Base-by-base conservation (phyloP, 345 rosid genomes). In the Pseudoturritis turrita region DNA sequence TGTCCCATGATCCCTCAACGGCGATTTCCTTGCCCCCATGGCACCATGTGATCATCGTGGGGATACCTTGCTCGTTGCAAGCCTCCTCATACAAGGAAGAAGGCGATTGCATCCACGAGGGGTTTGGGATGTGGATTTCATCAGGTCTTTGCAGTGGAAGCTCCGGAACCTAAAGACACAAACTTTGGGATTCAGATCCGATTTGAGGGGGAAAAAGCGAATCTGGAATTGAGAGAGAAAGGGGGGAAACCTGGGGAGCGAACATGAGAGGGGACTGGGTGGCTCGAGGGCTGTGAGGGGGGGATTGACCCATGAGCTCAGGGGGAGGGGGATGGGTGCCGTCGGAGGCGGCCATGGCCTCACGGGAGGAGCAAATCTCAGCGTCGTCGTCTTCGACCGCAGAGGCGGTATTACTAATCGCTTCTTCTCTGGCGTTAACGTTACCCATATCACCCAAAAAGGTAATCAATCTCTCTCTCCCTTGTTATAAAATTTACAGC, bases 1-100 rank as follows among this genome's bases (percentile, higher is more conserved):
- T 80, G 68, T 96, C 98, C 99, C 99, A 96, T 10, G 99, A 96
- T 49, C 99, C 99, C 79, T 89, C 97, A 11, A 92, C 94, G 70
- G 88, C 83, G 28, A 92, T 93, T 19, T 86, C 96, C 61, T 82
- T 86, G 60, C 96, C 99, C 11, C 88, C 99, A 33, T 87, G 82
- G 71, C 83, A 79, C 99, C 99, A 96, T 1, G 97, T 92, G 63
- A 96, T 85, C 96, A 96, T 87, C 46, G 92, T 88, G 10, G 99
- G 98, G 65, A 92, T 92, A 3, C 92, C 96, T 74, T 85, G 88
- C 68, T 89, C 97, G 10, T 71, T 66, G 65, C 76, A 73, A 52
- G 71, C 71, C 21, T 89, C 99, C 45, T 92, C 97, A 52, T 75
- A 81, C 26, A 84, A 77, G 4, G 80, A 70, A 35, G 78, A 41